A percentile compares a stretch with the other conserved stretches of the same genome.
phyloP scores from a whole-genome alignment of 345 rosid genomes.

The Euphorbia pulcherrima region DNA sequence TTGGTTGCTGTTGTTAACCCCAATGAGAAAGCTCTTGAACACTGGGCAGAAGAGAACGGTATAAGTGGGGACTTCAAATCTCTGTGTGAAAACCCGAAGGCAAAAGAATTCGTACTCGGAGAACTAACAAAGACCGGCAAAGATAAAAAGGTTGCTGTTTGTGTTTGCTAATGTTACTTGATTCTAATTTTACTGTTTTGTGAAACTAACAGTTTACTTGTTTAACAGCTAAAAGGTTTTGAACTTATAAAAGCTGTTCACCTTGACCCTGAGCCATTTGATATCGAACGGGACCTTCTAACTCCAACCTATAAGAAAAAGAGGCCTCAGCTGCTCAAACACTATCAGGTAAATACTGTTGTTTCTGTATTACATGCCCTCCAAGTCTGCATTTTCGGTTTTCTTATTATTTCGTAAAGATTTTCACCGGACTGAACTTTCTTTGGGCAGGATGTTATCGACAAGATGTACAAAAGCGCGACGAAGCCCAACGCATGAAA shows the following conservation, averaged over 20 bases:
- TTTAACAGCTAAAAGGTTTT: constrained; percentile 77
- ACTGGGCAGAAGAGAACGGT: constrained; percentile 71
- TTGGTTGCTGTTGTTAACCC: constrained; percentile 89
- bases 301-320: constrained; percentile 96
- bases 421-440: neutral
- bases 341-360: constrained; percentile 75
- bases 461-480: constrained; percentile 60
- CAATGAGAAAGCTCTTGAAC: constrained; percentile 59
- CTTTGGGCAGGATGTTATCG: constrained; percentile 49
- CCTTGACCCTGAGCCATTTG: constrained; percentile 79
- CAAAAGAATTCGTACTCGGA: constrained; percentile 59
- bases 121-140: constrained; percentile 67
- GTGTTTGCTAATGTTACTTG: neutral
- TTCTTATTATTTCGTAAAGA: neutral
- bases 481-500: constrained; percentile 35
- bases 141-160: constrained; percentile 60
- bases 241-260: constrained; percentile 76
- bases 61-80: constrained; percentile 62
- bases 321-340: constrained; percentile 82
- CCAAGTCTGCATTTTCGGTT: neutral
- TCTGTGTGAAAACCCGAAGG: constrained; percentile 58
- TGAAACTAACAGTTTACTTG: constrained; percentile 3
- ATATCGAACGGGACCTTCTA: constrained; percentile 83
- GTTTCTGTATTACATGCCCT: neutral
- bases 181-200: neutral